phyloP scores from a whole-genome alignment of 179 eudicot genomes.

The Corrigiola litoralis region DNA sequence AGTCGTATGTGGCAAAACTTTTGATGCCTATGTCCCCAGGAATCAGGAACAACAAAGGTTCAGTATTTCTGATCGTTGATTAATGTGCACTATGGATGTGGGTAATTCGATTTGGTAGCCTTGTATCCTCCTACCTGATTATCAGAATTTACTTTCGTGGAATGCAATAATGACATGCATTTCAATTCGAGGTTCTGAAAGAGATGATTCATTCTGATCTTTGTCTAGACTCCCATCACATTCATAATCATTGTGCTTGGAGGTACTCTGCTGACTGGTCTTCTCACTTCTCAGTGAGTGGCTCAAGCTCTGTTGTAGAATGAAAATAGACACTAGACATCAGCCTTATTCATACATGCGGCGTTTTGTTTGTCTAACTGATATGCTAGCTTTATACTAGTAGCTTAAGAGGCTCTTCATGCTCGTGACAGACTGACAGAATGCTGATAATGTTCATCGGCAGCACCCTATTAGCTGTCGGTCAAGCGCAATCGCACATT shows the following conservation, averaged over 20 bases:
- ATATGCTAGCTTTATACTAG: constrained; percentile 54
- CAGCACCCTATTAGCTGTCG: constrained; percentile 53
- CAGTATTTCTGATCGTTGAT: constrained; percentile 35
- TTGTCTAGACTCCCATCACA: constrained; percentile 45
- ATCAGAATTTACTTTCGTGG: constrained; percentile 42
- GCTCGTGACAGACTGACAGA: constrained; percentile 23
- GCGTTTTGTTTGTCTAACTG: constrained; percentile 54
- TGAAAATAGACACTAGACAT: constrained; percentile 28
- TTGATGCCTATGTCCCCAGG: constrained; percentile 41
- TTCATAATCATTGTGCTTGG: constrained; percentile 48
- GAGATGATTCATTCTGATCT: constrained; percentile 36
- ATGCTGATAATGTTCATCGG: too few species aligned
- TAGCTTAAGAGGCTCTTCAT: constrained; percentile 42
- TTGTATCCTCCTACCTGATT: constrained; percentile 35
- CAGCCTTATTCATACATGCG: constrained; percentile 32
- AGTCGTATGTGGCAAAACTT: constrained; percentile 39
- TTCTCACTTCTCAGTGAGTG: constrained; percentile 46
- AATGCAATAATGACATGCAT: constrained; percentile 53
- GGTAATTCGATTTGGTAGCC: constrained; percentile 33
- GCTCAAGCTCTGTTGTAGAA: constrained; percentile 30
- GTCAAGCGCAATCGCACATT: constrained; percentile 32
- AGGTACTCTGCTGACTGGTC: constrained; percentile 55
- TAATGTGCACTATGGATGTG: constrained; percentile 46
- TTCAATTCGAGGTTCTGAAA: constrained; percentile 41
- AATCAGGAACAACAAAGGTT: constrained; percentile 19